Conservation (phyloP, 1,284 basidiomycete species). For the Pseudozyma sp. region DNA sequence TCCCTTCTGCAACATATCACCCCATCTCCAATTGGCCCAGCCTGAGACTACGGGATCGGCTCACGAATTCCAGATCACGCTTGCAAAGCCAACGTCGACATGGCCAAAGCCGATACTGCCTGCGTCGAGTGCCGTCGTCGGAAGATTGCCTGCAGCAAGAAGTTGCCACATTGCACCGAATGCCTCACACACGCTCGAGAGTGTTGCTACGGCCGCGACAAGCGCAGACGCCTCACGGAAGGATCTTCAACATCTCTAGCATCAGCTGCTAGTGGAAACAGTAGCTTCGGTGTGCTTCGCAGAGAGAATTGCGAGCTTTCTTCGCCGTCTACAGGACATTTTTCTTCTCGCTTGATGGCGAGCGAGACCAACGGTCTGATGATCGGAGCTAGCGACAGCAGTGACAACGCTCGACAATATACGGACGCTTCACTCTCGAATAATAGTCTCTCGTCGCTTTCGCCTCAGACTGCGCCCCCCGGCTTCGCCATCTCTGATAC, state of each 20-base stretch:
- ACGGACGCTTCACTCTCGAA: not conserved
- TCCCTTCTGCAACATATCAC: too few species aligned
- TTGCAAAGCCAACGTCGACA: not conserved
- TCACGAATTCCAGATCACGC: too few species aligned
- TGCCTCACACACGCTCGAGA: slow-evolving; percentile 7
- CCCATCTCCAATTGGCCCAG: too few species aligned
- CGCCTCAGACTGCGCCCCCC: not conserved
- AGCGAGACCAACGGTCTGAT: too few species aligned
- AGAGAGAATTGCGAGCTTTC: too few species aligned
- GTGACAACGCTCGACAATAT: not conserved
- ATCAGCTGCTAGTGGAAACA: too few species aligned
- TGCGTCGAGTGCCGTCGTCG: slow-evolving; percentile 12
- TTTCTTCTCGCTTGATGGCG: too few species aligned
- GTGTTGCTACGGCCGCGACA: slow-evolving; percentile 16
- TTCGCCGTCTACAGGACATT: too few species aligned
- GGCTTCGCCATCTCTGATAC: slow-evolving; percentile 3
- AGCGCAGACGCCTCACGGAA: slow-evolving; percentile 2
- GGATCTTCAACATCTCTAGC: too few species aligned
- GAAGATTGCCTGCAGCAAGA: slow-evolving; percentile 15
- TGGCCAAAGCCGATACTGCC: slow-evolving; percentile 7
- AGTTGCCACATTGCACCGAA: slow-evolving; percentile 17
- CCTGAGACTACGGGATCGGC: too few species aligned
- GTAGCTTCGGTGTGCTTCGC: too few species aligned
- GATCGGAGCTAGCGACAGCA: not conserved
- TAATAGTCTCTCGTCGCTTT: not conserved